Percentiles rank a stretch among this genome's conserved stretches.
Evolutionary conservation across 2,329 filamentous ascomycete species (phyloP).

Genomic region (Colletotrichum sidae): DNA sequence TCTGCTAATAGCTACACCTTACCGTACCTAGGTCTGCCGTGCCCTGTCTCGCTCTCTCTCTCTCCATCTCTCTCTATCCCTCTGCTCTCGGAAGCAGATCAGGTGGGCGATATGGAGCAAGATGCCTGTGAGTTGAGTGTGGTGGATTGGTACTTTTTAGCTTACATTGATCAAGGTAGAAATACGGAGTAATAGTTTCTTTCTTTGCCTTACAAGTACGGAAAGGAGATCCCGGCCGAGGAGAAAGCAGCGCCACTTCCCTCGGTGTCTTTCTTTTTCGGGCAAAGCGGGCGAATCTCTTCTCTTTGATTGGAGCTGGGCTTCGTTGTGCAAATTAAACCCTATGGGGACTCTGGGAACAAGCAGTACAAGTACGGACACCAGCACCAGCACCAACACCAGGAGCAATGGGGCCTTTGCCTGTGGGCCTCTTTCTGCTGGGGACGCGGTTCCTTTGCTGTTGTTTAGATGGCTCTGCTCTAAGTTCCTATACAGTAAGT

Average conservation of each 20-base stretch:
- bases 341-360: constrained; percentile 18
- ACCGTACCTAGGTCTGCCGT: too few species aligned
- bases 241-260: constrained; percentile 30
- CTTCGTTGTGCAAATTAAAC: constrained; percentile 22
- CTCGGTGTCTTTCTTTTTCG: constrained; percentile 28
- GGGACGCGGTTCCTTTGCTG: too few species aligned
- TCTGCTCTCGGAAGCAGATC: neutral
- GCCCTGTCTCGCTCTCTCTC: neutral
- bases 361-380: neutral
- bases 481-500: too few species aligned
- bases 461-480: neutral
- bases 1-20: too few species aligned
- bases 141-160: too few species aligned
- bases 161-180: too few species aligned
- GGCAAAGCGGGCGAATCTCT: constrained; percentile 19
- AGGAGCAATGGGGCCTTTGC: too few species aligned
- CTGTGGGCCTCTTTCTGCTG: too few species aligned
- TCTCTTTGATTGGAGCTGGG: constrained; percentile 15
- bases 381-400: neutral
- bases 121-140: too few species aligned
- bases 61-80: neutral
- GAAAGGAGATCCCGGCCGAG: constrained; percentile 31
- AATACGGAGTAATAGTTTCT: neutral
- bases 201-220: constrained; percentile 14
- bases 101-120: too few species aligned